Evolutionary conservation across 257 asterid species (phyloP).

Genomic region (Salvia miltiorrhiza): DNA sequence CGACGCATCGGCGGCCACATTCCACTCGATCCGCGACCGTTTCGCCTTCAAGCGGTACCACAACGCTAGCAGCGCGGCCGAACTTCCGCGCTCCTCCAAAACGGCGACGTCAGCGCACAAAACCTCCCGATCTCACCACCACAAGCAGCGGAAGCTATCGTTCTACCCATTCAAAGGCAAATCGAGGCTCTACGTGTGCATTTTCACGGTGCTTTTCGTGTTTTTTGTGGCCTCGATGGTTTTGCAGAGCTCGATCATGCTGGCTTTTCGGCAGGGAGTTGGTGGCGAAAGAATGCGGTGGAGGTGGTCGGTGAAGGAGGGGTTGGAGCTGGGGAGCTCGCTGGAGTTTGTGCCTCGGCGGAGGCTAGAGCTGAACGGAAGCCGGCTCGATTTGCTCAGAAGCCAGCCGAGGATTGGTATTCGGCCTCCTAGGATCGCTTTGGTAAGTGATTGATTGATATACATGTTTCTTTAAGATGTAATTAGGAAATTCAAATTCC

Average conservation of each 20-base stretch:
- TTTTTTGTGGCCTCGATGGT: constrained; percentile 79
- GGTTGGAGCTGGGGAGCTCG: constrained; percentile 75
- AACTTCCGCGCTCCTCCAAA: constrained; percentile 38
- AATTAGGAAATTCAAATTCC: neutral
- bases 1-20: constrained; percentile 39
- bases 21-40: constrained; percentile 86
- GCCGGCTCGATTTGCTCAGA: constrained; percentile 63
- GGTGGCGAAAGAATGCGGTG: constrained; percentile 53
- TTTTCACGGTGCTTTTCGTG: constrained; percentile 51
- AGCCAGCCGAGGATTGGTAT: constrained; percentile 70
- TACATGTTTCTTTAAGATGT: neutral
- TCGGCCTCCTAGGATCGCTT: constrained; percentile 71
- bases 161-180: constrained; percentile 42
- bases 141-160: constrained; percentile 43
- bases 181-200: constrained; percentile 63
- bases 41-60: constrained; percentile 61
- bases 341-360: constrained; percentile 52
- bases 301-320: constrained; percentile 75
- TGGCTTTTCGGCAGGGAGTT: constrained; percentile 57
- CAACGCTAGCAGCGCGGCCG: constrained; percentile 17
- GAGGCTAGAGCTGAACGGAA: constrained; percentile 35
- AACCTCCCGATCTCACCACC: constrained; percentile 72
- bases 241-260: constrained; percentile 83
- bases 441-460: constrained; percentile 47
- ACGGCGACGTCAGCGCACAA: constrained; percentile 38